Evolutionary conservation across 768 basidiomycete genomes (phyloP), one percentile per base, ranked within the genome.

Genomic region (Pulveroboletus sp.): DNA sequence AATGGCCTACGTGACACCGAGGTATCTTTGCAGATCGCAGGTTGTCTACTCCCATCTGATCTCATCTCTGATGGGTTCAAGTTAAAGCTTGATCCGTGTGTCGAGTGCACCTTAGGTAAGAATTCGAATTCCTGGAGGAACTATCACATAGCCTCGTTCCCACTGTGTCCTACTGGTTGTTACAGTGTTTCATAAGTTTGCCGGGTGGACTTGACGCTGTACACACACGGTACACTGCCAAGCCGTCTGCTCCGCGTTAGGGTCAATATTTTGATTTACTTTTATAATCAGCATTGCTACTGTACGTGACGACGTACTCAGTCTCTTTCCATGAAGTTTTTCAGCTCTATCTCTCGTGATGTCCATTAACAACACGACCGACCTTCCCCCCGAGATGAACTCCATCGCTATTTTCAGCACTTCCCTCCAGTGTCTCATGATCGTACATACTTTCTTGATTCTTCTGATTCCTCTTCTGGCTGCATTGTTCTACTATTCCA

Each of bases 401-500:
- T 33, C 28, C 14, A 10, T 35, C 24, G 36, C 45, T 10, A 31
- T 33, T 17, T 50, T 57, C 33, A 36, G 47, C 21, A 35, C 55
- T 11, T 46, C 50, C 12, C 28, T 64, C 4, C 54, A 48, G 8
- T 39, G 52, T 21, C 37, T 65, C 21, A 50, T 68, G 43, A 52
- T 68, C 43, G 55, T 52, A 9, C 59, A 64, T 15, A 55, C 61
- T 11, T 62, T 64, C 47, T 39, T 61, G 9, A 36, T 57, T n/a
- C 49, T 65, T 33, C 57, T 64, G 9, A 12, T 64, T 10, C 58
- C 58, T 32, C 56, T 64, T 26, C 18, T 62, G 12, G 37, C 47
- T 11, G 60, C 57, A 24, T 35, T 64, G 26, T 60, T 64, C 45
- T 57, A 62, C 43, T 65, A 63, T 10, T 65, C 61, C 26, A 61